These are phyloP conservation scores for Vitis rotundifolia DNA, from an alignment of 164 flowering plant genomes.

Conservation along the genomic window DNA sequence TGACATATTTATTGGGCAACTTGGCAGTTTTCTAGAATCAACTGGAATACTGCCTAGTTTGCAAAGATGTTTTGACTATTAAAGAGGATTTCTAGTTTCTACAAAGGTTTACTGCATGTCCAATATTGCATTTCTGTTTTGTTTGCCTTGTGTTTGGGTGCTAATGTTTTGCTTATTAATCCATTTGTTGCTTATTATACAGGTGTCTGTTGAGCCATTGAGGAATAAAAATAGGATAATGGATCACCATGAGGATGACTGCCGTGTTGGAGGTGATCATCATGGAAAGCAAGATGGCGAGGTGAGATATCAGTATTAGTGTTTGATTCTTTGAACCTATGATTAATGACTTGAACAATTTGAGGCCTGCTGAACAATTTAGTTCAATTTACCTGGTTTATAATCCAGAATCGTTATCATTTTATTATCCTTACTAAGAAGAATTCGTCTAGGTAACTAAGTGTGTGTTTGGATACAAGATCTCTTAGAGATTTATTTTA, in stretches of 20 bases:
- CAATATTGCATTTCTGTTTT: neutral
- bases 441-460: too few relatives aligned
- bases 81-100: too few relatives aligned
- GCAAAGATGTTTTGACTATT: too few relatives aligned
- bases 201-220: neutral
- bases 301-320: slow-evolving; percentile 29
- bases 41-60: too few relatives aligned
- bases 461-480: too few relatives aligned
- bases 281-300: slow-evolving; percentile 71
- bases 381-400: neutral
- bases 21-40: too few relatives aligned
- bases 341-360: neutral
- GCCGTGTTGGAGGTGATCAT: slow-evolving; percentile 46
- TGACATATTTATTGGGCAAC: too few relatives aligned
- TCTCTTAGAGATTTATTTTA: too few relatives aligned
- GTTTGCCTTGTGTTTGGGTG: neutral
- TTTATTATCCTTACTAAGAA: too few relatives aligned
- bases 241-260: slow-evolving; percentile 77
- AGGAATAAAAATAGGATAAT: slow-evolving; percentile 21
- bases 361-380: neutral
- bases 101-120: too few relatives aligned
- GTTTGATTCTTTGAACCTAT: neutral
- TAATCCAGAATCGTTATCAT: neutral
- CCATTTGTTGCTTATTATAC: neutral
- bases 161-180: neutral